phyloP scores from a whole-genome alignment of 805 yeast genomes.

The Saccharomyces kudriavzevii region DNA sequence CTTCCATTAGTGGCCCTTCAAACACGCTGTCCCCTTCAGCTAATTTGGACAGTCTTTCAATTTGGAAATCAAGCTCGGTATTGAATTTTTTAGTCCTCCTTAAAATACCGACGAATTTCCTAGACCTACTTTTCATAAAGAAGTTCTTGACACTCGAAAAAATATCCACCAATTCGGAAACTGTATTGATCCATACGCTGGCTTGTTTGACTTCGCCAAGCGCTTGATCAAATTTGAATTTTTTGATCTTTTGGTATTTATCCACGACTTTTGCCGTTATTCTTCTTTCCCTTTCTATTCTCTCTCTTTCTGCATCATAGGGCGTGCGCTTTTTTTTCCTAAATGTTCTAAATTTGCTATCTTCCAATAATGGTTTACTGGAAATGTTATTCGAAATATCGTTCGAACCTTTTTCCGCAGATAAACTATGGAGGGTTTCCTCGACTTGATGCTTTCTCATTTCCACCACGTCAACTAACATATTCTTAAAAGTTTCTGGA shows the following conservation, averaged over 20 bases:
- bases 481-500: constrained; percentile 44
- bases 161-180: constrained; percentile 73
- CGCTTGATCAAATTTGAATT: constrained; percentile 43
- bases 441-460: constrained; percentile 29
- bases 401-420: background rate
- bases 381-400: constrained; percentile 8
- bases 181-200: constrained; percentile 74
- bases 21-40: constrained; percentile 45
- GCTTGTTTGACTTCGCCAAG: constrained; percentile 53
- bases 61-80: constrained; percentile 62
- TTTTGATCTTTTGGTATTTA: constrained; percentile 45
- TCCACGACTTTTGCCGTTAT: constrained; percentile 52
- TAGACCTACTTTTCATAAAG: constrained; percentile 67
- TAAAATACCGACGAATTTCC: constrained; percentile 60
- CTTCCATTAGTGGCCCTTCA: constrained; percentile 33
- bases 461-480: constrained; percentile 48
- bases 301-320: constrained; percentile 37
- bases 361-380: constrained; percentile 28
- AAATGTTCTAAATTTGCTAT: constrained; percentile 22
- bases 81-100: constrained; percentile 52
- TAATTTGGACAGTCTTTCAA: constrained; percentile 58
- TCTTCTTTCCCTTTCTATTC: constrained; percentile 45
- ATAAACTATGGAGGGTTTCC: constrained; percentile 12
- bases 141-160: constrained; percentile 72
- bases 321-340: constrained; percentile 26